Evolutionary conservation across 768 basidiomycete species (phyloP).

Genomic region (Leccinum variicolor): DNA sequence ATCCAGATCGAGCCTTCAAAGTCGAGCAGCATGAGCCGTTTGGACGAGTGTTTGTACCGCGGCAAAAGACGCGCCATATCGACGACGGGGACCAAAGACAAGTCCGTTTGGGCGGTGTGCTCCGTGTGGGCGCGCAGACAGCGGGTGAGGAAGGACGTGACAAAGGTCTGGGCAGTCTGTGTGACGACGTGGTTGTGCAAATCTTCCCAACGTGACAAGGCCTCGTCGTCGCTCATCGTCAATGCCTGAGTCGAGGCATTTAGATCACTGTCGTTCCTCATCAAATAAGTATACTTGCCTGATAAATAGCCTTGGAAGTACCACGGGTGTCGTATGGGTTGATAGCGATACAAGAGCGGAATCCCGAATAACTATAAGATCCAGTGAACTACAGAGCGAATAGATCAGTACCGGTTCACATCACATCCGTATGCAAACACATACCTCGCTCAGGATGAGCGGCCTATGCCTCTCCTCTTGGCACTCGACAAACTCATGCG

Average conservation of each 20-base stretch:
- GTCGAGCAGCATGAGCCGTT: slow-evolving; percentile 69
- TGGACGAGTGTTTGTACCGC: slow-evolving; percentile 60
- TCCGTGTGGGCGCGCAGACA: slow-evolving; percentile 71
- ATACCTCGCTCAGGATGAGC: slow-evolving; percentile 75
- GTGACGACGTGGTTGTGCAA: slow-evolving; percentile 82
- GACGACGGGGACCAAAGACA: slow-evolving; percentile 36
- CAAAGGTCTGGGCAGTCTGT: slow-evolving; percentile 84
- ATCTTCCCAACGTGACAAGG: slow-evolving; percentile 76
- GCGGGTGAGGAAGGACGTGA: slow-evolving; percentile 73
- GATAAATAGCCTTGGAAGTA: slow-evolving; percentile 78
- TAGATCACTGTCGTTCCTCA: not conserved
- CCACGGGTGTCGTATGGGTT: slow-evolving; percentile 84
- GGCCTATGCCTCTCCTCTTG: slow-evolving; percentile 68
- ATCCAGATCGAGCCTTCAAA: slow-evolving; percentile 81
- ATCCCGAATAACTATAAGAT: slow-evolving; percentile 81
- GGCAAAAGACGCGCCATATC: slow-evolving; percentile 55
- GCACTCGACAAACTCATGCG: slow-evolving; percentile 84
- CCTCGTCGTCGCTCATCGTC: slow-evolving; percentile 75
- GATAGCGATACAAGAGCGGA: slow-evolving; percentile 80
- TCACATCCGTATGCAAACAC: slow-evolving; percentile 13
- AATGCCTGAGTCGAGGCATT: slow-evolving; percentile 45
- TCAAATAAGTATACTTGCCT: slow-evolving; percentile 21
- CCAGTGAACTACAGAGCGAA: slow-evolving; percentile 64
- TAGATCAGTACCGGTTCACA: not conserved
- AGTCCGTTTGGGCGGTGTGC: slow-evolving; percentile 39